Base-by-base conservation (phyloP, 768 basidiomycete genomes). In the Amylocystis lapponica region DNA sequence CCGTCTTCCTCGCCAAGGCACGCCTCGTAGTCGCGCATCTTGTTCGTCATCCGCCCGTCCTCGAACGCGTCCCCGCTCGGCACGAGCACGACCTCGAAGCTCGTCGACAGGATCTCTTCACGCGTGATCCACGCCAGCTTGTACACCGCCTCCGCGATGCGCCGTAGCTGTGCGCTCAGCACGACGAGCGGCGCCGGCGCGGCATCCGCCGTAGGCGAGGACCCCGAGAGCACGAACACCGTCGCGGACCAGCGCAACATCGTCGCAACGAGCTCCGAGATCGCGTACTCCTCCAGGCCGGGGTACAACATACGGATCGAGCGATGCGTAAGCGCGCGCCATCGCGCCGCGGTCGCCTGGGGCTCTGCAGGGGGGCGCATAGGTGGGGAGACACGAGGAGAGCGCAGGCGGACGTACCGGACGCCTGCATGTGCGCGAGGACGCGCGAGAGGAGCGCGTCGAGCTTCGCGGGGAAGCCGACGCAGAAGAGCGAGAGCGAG, bases 81-180 rank as follows among this genome's bases (percentile, higher is more conserved):
- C 2, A 78, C 74, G 16, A 77, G 71, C 30, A 83, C 61, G 27
- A 87, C 72, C 52, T 88, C 83, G 53, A 88, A 89, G 45, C 73
- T 79, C 2, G 85, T 83, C 2, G 81, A 83, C 68, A 89, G 75
- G 54, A 86, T 85, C 47, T 86, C 85, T 53, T 89, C 84, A 37
- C 76, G 68, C 27, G 76, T 73, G 30, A 85, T 76, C 37, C 69
- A 73, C 10, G 83, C 81, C 23, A 89, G 65, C 46, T 71, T 71
- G 56, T 75, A 75, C 17, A 80, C 81, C 0, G 81, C 70, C 40
- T 72, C 75, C 10, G 83, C 77, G 32, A 89, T 80, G 14, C 82
- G 74, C 17, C 72, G 74, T 8, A 87, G 73, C 55, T 83, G 83
- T 25, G 78, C 65, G 37, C 74, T 72, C 19, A 79, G 66, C 13